Conservation (phyloP, 225 moss, liverwort and hornwort species). For the Bryoerythrophyllum caledonicum region DNA sequence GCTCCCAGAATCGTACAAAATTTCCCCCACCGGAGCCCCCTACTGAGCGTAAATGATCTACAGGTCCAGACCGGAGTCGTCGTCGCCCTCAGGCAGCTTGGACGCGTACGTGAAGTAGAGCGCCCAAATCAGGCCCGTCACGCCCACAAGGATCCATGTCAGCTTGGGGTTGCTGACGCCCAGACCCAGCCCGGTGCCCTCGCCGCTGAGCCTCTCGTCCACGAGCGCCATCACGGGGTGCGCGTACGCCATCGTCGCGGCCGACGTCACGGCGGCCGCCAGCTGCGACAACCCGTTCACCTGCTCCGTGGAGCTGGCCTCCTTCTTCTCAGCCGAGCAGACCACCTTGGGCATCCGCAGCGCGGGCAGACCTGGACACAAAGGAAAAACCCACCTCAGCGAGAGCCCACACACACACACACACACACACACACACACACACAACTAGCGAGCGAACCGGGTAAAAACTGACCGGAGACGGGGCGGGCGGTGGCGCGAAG, state of each 20-base stretch:
- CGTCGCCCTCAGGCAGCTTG: constrained; percentile 57
- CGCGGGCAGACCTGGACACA: constrained; percentile 54
- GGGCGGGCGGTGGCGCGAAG: constrained; percentile 36
- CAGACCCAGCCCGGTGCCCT: constrained; percentile 76
- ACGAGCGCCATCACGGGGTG: constrained; percentile 82
- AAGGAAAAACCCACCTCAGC: not conserved
- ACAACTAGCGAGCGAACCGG: too few relatives aligned
- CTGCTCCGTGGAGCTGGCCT: constrained; percentile 35
- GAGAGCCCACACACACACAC: too few relatives aligned
- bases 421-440: too few relatives aligned
- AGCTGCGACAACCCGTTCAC: constrained; percentile 46
- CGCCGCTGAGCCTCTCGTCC: constrained; percentile 70
- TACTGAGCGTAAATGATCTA: constrained; percentile 20
- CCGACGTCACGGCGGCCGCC: constrained; percentile 70
- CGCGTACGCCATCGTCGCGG: constrained; percentile 74
- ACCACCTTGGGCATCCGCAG: constrained; percentile 57
- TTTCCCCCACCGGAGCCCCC: not conserved
- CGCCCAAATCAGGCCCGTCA: constrained; percentile 60
- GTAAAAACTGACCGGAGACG: constrained; percentile 35
- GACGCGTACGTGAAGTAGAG: constrained; percentile 69
- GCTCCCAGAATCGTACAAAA: not conserved
- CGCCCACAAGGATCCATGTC: constrained; percentile 72
- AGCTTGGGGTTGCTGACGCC: constrained; percentile 77
- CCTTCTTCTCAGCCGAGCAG: constrained; percentile 64
- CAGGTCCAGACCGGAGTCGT: constrained; percentile 80